These are phyloP conservation scores for Kazachstania bromeliacearum DNA, from an alignment of 805 yeast species.

Conservation along the genomic window DNA sequence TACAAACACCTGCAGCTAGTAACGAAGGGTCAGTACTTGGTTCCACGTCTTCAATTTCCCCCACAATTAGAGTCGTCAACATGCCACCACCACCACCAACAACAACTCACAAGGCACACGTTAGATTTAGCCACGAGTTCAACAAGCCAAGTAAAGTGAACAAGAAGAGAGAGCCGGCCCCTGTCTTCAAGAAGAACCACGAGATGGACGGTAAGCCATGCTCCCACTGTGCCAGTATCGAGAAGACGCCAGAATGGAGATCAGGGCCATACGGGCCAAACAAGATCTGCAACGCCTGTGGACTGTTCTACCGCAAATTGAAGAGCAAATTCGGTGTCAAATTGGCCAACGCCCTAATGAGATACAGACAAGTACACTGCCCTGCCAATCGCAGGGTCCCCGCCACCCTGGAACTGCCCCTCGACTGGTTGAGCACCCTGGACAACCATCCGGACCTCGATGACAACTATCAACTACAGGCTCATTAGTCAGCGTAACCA, in stretches of 20 bases:
- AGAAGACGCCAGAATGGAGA: slow-evolving; percentile 5
- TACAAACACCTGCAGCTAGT: too few relatives aligned
- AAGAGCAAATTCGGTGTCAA: slow-evolving; percentile 1
- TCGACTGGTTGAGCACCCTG: neutral
- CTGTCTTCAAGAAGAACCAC: neutral
- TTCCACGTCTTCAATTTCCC: too few relatives aligned
- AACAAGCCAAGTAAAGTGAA: neutral
- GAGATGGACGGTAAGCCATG: slow-evolving; percentile 5
- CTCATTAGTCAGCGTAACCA: too few relatives aligned
- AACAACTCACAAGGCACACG: too few relatives aligned
- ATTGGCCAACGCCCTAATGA: slow-evolving; percentile 2
- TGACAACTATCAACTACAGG: too few relatives aligned
- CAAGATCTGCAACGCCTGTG: slow-evolving; percentile 6
- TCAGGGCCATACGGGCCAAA: slow-evolving; percentile 6
- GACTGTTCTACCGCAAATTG: slow-evolving; percentile 5
- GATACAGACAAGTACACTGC: slow-evolving; percentile 1
- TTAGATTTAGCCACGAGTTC: too few relatives aligned
- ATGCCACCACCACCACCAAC: too few relatives aligned
- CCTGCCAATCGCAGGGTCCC: slow-evolving; percentile 4
- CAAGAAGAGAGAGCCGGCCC: neutral
- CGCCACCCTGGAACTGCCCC: slow-evolving; percentile 1
- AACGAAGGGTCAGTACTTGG: too few relatives aligned
- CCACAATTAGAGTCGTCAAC: too few relatives aligned
- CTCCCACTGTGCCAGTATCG: slow-evolving; percentile 1
- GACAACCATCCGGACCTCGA: neutral